A percentile compares a stretch with the other conserved stretches of the same genome.
Conservation (phyloP, 345 rosid species). For the Heritiera littoralis region DNA sequence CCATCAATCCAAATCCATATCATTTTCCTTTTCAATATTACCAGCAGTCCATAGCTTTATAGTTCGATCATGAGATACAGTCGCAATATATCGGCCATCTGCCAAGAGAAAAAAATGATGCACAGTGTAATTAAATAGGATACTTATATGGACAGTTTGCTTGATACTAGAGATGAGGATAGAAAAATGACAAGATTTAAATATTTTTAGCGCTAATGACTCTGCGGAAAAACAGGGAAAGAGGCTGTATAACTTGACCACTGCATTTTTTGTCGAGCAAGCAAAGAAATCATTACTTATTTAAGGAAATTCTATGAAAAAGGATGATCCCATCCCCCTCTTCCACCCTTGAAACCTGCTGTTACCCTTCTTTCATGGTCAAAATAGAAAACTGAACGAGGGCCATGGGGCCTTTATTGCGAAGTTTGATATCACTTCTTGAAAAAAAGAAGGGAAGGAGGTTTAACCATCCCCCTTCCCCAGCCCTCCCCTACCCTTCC, state of each 20-base stretch:
- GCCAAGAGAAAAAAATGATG: background rate
- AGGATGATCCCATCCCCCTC: no score
- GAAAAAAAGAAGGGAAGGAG: background rate
- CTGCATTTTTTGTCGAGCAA: background rate
- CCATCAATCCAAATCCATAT: conserved; percentile 20
- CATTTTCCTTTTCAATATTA: background rate
- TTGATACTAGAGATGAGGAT: background rate
- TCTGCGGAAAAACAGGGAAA: background rate
- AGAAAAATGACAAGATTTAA: background rate
- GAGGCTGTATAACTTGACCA: background rate
- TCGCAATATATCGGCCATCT: conserved; percentile 20
- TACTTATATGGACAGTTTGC: background rate
- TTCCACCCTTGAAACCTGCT: background rate
- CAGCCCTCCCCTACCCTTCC: background rate
- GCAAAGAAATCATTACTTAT: no score
- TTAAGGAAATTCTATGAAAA: background rate
- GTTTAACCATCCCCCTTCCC: background rate
- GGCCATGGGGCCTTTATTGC: background rate
- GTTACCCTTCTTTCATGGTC: background rate
- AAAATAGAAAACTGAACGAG: background rate
- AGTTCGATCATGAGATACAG: conserved; percentile 30
- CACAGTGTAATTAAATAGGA: background rate
- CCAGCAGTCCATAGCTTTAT: conserved; percentile 26
- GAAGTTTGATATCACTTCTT: background rate
- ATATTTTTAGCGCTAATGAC: background rate